Evolutionary conservation across 1,284 basidiomycete species (phyloP).

Genomic region (Ustilago sp.): DNA sequence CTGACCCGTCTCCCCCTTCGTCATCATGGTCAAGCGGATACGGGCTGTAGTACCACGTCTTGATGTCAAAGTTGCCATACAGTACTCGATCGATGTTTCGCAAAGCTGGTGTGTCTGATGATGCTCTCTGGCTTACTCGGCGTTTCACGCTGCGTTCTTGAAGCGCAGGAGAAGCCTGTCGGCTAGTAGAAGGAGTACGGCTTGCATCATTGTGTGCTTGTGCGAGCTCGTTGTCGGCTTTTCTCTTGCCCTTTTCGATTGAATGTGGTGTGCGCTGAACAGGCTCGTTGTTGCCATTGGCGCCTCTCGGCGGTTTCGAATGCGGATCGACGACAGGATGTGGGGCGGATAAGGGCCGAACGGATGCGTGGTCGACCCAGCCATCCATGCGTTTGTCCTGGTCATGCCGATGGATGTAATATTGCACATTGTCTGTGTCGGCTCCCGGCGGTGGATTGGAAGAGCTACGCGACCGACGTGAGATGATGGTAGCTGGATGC

Average conservation of each 20-base stretch:
- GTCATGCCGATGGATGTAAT: constrained; percentile 47
- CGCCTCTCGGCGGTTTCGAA: constrained; percentile 5
- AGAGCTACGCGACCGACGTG: constrained; percentile 33
- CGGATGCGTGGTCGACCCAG: constrained; percentile 34
- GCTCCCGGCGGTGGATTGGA: constrained; percentile 22
- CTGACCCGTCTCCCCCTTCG: constrained; percentile 12
- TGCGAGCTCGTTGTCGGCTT: constrained; percentile 30
- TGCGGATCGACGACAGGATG: neutral
- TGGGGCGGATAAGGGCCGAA: constrained; percentile 10
- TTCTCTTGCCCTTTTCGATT: constrained; percentile 36
- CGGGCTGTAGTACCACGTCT: constrained; percentile 69
- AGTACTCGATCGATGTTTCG: constrained; percentile 60
- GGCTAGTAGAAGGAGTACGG: constrained; percentile 34
- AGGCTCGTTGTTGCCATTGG: constrained; percentile 9
- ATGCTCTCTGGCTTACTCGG: constrained; percentile 15
- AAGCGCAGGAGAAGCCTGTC: constrained; percentile 34
- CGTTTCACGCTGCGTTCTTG: constrained; percentile 16
- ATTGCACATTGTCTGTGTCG: constrained; percentile 28
- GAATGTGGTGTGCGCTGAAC: constrained; percentile 1
- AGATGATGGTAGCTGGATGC: constrained; percentile 23
- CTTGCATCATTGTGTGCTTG: constrained; percentile 30
- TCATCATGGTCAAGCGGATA: constrained; percentile 65
- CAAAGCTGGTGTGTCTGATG: constrained; percentile 25
- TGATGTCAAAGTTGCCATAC: constrained; percentile 67
- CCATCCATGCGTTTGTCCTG: constrained; percentile 51